Base-by-base conservation (phyloP, 2,329 filamentous ascomycete genomes). In the Diaporthe batatas region DNA sequence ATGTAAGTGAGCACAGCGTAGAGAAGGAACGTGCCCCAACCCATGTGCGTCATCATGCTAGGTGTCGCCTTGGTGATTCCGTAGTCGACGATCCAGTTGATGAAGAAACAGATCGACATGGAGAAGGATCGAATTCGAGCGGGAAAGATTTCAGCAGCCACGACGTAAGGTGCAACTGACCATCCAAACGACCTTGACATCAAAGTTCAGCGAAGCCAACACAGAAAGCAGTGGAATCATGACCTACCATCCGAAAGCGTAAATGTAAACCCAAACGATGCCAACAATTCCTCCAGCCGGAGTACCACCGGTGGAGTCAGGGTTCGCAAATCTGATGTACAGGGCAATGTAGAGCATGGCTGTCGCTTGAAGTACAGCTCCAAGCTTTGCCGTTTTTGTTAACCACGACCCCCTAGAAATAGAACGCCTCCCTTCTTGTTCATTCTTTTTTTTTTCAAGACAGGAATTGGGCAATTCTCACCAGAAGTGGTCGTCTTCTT, bases 221-320 rank as follows among this genome's bases (percentile, higher is more conserved):
- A 12, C 8, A 12, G 39, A 8, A 5, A 39, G 10, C 0, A 39
- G 11, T 23, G 4, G 23, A 14, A 11, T 25, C 2, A 36, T 36
- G 14, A 65, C 59, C 18, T 10, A 65, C 79, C 77, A 79, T 47
- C 78, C 77, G 58, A 78, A 78, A 7, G 77, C 77, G 25, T 75
- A 82, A 59, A 81, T 77, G 72, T 77, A 81, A 8, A 80, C 77
- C 75, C 80, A 80, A 29, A 84, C 77, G 34, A 84, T 83, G 4
- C 82, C 83, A 5, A 84, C 79, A 55, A 83, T 83, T 23, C 83
- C 83, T 0, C 82, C 82, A 1, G 82, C 81, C 8, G 78, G 75
- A 0, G 82, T 83, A 11, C 82, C 83, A 6, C 77, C 77, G 0
- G 75, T 77, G 0, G 77, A 73, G 14, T 80, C 74, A 3, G 80